These are phyloP conservation scores for Rhododendron ovatum DNA, from an alignment of 148 eudicot genomes.

Conservation along the genomic window DNA sequence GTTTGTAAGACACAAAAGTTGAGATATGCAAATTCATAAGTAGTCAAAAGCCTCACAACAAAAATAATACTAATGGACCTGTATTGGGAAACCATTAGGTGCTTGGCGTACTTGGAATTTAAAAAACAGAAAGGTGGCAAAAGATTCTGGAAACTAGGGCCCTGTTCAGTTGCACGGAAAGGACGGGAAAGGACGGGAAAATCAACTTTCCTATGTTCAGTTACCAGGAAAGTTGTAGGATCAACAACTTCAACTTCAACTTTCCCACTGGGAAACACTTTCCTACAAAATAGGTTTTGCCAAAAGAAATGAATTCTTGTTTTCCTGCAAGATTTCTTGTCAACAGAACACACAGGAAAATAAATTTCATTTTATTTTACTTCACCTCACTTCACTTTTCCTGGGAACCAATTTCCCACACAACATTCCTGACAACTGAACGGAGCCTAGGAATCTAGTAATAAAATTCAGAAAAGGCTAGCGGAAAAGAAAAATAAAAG, in stretches of 20 bases:
- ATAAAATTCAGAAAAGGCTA: neutral
- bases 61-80: neutral
- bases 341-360: neutral
- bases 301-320: neutral
- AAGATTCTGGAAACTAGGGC: neutral
- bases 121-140: neutral
- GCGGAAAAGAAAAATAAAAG: neutral
- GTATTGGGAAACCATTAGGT: neutral
- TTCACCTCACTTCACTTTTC: neutral
- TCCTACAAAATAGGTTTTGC: neutral
- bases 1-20: slow-evolving; percentile 14
- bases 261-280: too few relatives aligned
- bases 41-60: neutral
- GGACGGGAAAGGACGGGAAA: neutral
- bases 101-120: neutral
- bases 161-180: neutral
- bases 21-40: neutral
- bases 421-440: neutral
- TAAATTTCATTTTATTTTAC: neutral
- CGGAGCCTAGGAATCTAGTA: neutral
- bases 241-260: too few relatives aligned
- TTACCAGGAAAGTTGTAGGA: too few relatives aligned
- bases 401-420: neutral
- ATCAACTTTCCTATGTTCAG: too few relatives aligned
- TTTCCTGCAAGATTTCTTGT: neutral